phyloP scores from a whole-genome alignment of 2,329 filamentous ascomycete species.

The Keithomyces neogunnii region DNA sequence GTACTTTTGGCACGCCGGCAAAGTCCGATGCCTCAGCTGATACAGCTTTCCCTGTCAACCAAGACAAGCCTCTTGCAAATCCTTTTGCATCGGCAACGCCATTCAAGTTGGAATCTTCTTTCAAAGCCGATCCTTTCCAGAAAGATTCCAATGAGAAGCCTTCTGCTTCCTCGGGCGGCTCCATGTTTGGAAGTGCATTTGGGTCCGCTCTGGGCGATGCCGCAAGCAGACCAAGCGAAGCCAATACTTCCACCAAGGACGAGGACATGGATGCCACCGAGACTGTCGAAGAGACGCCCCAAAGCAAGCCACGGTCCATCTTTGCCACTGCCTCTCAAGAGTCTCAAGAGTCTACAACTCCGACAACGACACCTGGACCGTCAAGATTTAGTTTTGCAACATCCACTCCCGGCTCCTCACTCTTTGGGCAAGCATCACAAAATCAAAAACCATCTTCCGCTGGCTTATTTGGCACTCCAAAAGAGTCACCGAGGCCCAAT shows the following conservation, averaged over 20 bases:
- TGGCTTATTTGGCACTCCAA: slow-evolving; percentile 20
- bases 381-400: slow-evolving; percentile 34
- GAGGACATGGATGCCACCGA: slow-evolving; percentile 42
- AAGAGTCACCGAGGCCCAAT: slow-evolving; percentile 17
- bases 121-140: slow-evolving; percentile 53
- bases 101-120: slow-evolving; percentile 61
- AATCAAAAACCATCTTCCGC: slow-evolving; percentile 14
- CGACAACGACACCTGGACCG: slow-evolving; percentile 43
- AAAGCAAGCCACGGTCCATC: slow-evolving; percentile 27
- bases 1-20: slow-evolving; percentile 21
- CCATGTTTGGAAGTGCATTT: slow-evolving; percentile 55
- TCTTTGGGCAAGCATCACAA: slow-evolving; percentile 26
- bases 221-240: slow-evolving; percentile 26
- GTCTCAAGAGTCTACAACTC: slow-evolving; percentile 33
- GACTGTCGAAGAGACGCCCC: slow-evolving; percentile 24
- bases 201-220: slow-evolving; percentile 46
- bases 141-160: slow-evolving; percentile 51
- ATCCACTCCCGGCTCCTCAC: slow-evolving; percentile 20
- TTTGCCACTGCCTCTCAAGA: slow-evolving; percentile 16
- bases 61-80: slow-evolving; percentile 15
- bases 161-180: slow-evolving; percentile 29
- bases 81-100: slow-evolving; percentile 28
- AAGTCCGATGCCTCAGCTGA: slow-evolving; percentile 13
- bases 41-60: slow-evolving; percentile 18
- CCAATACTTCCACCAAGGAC: slow-evolving; percentile 33